Percentiles rank a stretch among this genome's conserved stretches.
Conservation (phyloP, 148 eudicot genomes). For the Camellia japonica region DNA sequence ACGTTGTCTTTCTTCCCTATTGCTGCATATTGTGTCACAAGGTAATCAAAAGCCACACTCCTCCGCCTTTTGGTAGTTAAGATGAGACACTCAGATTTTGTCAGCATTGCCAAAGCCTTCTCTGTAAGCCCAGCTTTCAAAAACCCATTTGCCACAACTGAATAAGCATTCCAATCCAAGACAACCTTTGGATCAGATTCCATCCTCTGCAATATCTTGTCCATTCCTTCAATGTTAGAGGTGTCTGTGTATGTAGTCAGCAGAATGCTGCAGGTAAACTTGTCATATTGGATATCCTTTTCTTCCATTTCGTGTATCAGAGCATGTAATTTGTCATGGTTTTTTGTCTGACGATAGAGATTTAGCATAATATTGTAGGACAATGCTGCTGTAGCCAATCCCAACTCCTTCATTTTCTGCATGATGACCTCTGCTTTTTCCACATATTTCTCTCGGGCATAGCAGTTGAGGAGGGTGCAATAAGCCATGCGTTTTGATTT, state of each 20-base stretch:
- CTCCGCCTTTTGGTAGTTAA: conserved; percentile 13
- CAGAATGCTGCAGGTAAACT: conserved; percentile 22
- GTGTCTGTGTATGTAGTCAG: conserved; percentile 25
- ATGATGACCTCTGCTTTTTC: conserved; percentile 46
- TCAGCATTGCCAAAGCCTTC: conserved; percentile 31
- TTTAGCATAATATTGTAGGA: conserved; percentile 34
- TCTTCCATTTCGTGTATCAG: conserved; percentile 37
- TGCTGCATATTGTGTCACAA: conserved; percentile 34
- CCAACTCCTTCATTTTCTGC: conserved; percentile 36
- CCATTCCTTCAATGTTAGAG: conserved; percentile 26
- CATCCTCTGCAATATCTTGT: conserved; percentile 28
- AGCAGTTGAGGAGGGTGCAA: conserved; percentile 39
- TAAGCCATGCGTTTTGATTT: conserved; percentile 24
- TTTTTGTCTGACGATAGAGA: conserved; percentile 25
- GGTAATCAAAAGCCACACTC: conserved; percentile 20
- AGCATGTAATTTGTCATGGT: conserved; percentile 27
- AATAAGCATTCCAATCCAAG: conserved; percentile 33
- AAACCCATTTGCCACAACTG: conserved; percentile 37
- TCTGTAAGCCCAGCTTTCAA: conserved; percentile 28
- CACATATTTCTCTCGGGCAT: conserved; percentile 27
- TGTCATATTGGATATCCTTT: conserved; percentile 23
- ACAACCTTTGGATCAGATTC: conserved; percentile 26
- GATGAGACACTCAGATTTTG: conserved; percentile 34
- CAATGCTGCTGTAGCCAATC: conserved; percentile 1
- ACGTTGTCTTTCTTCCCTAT: conserved; percentile 44